These are phyloP conservation scores for Corinectria fuckeliana DNA, from an alignment of 2,329 filamentous ascomycete species.

Conservation along the genomic window DNA sequence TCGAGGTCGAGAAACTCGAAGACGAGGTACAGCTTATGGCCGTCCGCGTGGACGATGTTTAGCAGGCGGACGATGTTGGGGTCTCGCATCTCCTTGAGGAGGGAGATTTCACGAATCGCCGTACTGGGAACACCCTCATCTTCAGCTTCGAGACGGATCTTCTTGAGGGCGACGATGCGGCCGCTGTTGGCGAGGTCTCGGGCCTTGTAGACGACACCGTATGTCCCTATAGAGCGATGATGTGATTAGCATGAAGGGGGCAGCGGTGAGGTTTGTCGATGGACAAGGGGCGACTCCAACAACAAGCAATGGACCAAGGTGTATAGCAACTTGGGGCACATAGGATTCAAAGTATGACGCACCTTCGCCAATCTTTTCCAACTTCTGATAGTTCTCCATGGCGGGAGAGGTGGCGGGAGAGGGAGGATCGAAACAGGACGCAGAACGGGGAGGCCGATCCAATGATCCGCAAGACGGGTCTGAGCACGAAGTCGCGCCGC, in stretches of 20 bases:
- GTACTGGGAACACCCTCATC: conserved; percentile 93
- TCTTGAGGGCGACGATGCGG: conserved; percentile 91
- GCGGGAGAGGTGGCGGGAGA: conserved; percentile 21
- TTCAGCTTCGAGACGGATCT: conserved; percentile 93
- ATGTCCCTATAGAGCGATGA: conserved; percentile 72
- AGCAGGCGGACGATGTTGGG: conserved; percentile 86
- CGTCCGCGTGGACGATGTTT: conserved; percentile 94
- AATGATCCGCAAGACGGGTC: neutral
- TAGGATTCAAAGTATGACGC: conserved; percentile 41
- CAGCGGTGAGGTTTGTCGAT: conserved; percentile 3
- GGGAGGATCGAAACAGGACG: conserved; percentile 12
- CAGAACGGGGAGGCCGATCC: neutral
- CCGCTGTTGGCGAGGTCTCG: conserved; percentile 81
- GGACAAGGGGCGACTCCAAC: neutral
- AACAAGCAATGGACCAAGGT: neutral
- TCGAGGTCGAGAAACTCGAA: conserved; percentile 92
- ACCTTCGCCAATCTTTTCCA: conserved; percentile 98
- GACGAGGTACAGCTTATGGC: conserved; percentile 93
- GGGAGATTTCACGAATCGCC: conserved; percentile 91
- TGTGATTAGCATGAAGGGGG: neutral
- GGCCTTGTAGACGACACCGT: conserved; percentile 95
- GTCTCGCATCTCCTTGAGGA: conserved; percentile 94
- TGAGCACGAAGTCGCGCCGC: neutral
- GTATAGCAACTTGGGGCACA: neutral
- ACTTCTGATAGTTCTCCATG: conserved; percentile 97